These are phyloP conservation scores for Nothomitra cinnamomea DNA, from an alignment of 2,329 filamentous ascomycete genomes.

Conservation along the genomic window DNA sequence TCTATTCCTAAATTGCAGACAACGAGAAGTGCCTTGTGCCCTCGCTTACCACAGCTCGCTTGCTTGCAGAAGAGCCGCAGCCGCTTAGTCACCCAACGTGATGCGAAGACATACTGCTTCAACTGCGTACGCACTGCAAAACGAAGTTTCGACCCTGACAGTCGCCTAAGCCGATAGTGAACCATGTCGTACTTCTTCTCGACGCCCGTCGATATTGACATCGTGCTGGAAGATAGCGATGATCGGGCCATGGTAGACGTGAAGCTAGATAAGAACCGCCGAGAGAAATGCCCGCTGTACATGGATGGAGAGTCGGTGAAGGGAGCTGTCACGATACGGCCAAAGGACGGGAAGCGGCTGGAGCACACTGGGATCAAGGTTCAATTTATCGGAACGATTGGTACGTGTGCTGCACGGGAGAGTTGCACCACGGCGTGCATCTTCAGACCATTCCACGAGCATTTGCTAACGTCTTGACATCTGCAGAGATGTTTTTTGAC, in stretches of 20 bases:
- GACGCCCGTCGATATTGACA: constrained; percentile 95
- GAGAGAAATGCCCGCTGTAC: constrained; percentile 91
- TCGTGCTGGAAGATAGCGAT: constrained; percentile 90
- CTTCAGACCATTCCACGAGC: neutral
- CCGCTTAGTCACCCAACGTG: no score
- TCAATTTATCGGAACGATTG: constrained; percentile 97
- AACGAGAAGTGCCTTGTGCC: no score
- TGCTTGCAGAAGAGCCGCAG: no score
- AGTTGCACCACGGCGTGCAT: no score
- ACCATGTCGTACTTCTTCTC: constrained; percentile 95
- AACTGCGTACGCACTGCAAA: neutral
- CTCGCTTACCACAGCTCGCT: no score
- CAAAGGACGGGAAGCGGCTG: constrained; percentile 93
- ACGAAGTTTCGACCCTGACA: constrained; percentile 6
- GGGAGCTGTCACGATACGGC: constrained; percentile 82
- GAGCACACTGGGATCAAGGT: constrained; percentile 99
- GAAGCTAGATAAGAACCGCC: constrained; percentile 94
- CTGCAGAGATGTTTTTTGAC: constrained; percentile 95
- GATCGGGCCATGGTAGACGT: constrained; percentile 91
- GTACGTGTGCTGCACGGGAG: constrained; percentile 31
- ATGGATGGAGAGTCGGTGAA: constrained; percentile 98
- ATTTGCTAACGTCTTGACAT: constrained; percentile 1
- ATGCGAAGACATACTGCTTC: no score
- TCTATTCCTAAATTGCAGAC: no score
- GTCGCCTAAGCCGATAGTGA: constrained; percentile 6